These are phyloP conservation scores for Rosa lucieae DNA, from an alignment of 306 rosid species.

Conservation along the genomic window DNA sequence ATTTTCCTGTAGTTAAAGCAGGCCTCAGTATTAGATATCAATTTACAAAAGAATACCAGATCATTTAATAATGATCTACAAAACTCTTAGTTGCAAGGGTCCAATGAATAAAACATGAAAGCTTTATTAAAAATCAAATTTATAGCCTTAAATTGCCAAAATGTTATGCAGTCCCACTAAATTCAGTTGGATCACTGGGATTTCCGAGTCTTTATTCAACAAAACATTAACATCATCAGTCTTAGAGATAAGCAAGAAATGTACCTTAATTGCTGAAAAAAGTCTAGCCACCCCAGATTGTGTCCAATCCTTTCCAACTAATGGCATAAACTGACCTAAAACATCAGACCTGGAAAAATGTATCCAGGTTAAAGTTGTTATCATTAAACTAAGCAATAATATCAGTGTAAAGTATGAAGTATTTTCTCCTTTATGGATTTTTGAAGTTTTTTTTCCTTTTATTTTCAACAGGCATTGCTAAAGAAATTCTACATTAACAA, in stretches of 20 bases:
- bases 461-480: background rate
- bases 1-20: conserved; percentile 68
- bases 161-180: conserved; percentile 2
- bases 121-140: background rate
- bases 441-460: background rate
- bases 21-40: conserved; percentile 17
- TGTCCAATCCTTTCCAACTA: conserved; percentile 96
- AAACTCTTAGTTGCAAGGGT: background rate
- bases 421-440: background rate
- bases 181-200: background rate
- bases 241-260: conserved; percentile 13
- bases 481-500: conserved; percentile 22
- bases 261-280: conserved; percentile 87
- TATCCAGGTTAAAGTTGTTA: conserved; percentile 1
- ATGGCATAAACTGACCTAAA: conserved; percentile 99
- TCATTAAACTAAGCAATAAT: background rate
- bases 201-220: background rate
- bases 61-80: background rate
- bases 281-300: conserved; percentile 97
- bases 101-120: background rate
- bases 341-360: conserved; percentile 79
- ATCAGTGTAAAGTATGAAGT: background rate
- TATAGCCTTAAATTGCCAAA: background rate
- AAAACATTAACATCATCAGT: conserved; percentile 5
- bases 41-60: background rate